Base-by-base conservation (phyloP, 441 rosid species). In the Melastoma candidum region DNA sequence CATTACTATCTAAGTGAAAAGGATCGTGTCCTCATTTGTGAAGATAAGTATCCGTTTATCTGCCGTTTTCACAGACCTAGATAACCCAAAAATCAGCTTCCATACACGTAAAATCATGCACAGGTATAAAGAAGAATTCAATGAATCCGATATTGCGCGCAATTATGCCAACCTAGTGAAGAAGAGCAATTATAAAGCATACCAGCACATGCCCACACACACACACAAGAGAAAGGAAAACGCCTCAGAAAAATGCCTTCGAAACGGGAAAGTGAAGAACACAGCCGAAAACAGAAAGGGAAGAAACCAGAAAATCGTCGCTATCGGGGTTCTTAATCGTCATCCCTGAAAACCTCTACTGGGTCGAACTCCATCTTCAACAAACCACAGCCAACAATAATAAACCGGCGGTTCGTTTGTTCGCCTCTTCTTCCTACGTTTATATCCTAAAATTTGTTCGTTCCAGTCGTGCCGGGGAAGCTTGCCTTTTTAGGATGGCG, bases 11-110 rank as follows among this genome's bases (percentile, higher is more conserved):
- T 17, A 17, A 17, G 22, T 90, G 87, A 71, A 86, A 93, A 68
- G 98, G 98, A 66, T 88, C 87, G 22, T 17, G 57, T 88, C 92
- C 74, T 93, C 95, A 60, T 93, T 84, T 49, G 98, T 88, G 63
- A 93, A 86, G 41, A 93, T 57, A 69, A 88, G 78, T 12, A 88
- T 82, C 57, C 98, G 74, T 69, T 88, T 88, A 66, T 76, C 82
- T 48, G 92, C 84, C 52, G 93, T 84, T 73, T 76, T 93, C 54
- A 79, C 63, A 74, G 98, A 93, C 72, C 98, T 93, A 36, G 8
- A 36, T 36, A 4, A 36, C 41, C 41, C 41, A 36, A 36, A 36
- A 36, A 36, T 1, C 41, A 36, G 41, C 8, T 3, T 6, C 8
- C 41, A 36, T 36, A 36, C 41, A 36, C 8, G 41, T 36, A 36